Conservation (phyloP, 2,329 filamentous ascomycete genomes). For the Huntiella moniliformis region DNA sequence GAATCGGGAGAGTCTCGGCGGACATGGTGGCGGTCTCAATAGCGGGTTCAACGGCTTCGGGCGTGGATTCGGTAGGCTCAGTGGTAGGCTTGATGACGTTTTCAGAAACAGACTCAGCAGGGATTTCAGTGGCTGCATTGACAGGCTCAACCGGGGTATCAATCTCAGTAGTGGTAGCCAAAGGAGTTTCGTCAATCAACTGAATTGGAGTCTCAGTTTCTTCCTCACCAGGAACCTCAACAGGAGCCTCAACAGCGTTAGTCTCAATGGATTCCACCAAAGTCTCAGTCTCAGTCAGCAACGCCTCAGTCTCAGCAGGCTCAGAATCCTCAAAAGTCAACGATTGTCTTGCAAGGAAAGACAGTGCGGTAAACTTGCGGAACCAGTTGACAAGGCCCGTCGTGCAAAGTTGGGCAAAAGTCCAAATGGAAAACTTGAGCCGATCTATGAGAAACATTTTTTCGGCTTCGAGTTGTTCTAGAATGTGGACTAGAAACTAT, state of each 20-base stretch:
- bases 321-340: background rate
- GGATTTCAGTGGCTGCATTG: background rate
- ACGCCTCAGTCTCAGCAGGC: too few relatives aligned
- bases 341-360: slow-evolving; percentile 12
- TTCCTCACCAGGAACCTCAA: too few relatives aligned
- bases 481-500: background rate
- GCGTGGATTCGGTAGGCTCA: background rate
- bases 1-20: background rate
- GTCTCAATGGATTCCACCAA: too few relatives aligned
- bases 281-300: too few relatives aligned
- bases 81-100: background rate
- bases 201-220: too few relatives aligned
- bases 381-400: slow-evolving; percentile 3
- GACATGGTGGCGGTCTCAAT: background rate
- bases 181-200: too few relatives aligned
- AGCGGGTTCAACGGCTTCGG: background rate
- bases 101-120: background rate
- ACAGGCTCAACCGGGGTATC: slow-evolving; percentile 11
- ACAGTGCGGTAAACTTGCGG: slow-evolving; percentile 2
- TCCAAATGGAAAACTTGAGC: background rate
- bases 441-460: slow-evolving; percentile 2
- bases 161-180: too few relatives aligned
- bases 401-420: slow-evolving; percentile 7
- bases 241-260: too few relatives aligned
- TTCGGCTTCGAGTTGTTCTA: background rate